Percentiles rank a stretch among this genome's conserved stretches.
These are phyloP conservation scores for Pseudogymnoascus sp. DNA, from an alignment of 2,329 filamentous ascomycete species.

Conservation along the genomic window DNA sequence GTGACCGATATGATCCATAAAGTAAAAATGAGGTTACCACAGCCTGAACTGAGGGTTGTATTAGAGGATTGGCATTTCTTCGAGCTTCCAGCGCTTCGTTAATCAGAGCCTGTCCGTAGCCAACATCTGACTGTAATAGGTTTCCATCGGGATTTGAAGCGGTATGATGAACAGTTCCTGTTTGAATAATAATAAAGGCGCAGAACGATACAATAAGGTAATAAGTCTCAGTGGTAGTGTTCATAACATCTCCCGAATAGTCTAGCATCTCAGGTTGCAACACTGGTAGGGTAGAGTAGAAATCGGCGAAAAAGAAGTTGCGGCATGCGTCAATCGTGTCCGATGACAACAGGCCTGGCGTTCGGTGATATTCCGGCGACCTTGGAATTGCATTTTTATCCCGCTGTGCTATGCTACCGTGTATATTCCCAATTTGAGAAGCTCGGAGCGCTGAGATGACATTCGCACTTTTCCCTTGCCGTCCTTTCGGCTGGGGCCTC, in stretches of 20 bases:
- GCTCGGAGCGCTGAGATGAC: not conserved
- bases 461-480: slow-evolving; percentile 1
- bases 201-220: slow-evolving; percentile 8
- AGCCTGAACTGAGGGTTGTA: not conserved
- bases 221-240: slow-evolving; percentile 7
- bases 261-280: slow-evolving; percentile 3
- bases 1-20: slow-evolving; percentile 8
- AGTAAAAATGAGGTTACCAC: not conserved
- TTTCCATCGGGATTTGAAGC: not conserved
- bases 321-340: not conserved
- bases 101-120: slow-evolving; percentile 1
- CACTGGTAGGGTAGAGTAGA: not conserved
- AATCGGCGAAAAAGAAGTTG: slow-evolving; percentile 1
- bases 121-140: not conserved
- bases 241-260: not conserved
- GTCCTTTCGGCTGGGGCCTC: not conserved
- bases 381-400: slow-evolving; percentile 1
- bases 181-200: slow-evolving; percentile 8
- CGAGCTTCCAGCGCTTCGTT: slow-evolving; percentile 2
- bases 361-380: not conserved
- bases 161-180: not conserved
- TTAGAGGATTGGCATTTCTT: not conserved
- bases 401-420: not conserved
- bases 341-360: not conserved
- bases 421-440: slow-evolving; percentile 7